Conservation (phyloP, 352 stramenopile species). For the Globisporangium apiculatum region DNA sequence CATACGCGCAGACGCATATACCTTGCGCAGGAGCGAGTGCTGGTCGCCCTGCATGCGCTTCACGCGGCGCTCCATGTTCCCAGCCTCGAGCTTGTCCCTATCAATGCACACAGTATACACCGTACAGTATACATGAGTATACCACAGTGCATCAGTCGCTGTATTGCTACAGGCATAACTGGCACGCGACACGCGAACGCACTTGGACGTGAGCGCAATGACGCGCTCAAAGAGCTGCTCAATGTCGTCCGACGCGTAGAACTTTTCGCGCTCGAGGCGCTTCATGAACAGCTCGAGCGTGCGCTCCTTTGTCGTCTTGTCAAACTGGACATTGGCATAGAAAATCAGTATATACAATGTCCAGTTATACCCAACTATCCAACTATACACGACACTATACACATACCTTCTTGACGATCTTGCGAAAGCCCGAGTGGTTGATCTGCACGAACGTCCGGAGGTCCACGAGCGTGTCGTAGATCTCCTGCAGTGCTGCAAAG, state of each 20-base stretch:
- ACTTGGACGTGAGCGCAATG: constrained; percentile 76
- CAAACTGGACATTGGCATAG: constrained; percentile 47
- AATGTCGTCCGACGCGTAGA: constrained; percentile 78
- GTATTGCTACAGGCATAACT: too few relatives aligned
- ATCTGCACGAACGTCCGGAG: constrained; percentile 89
- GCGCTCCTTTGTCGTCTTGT: constrained; percentile 81
- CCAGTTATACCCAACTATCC: neutral
- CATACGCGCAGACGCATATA: constrained; percentile 11
- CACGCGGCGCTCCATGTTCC: constrained; percentile 83
- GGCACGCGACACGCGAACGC: constrained; percentile 5
- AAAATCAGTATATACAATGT: neutral
- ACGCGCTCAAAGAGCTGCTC: constrained; percentile 73
- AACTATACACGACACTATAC: neutral
- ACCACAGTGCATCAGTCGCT: too few relatives aligned
- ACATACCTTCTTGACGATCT: constrained; percentile 90
- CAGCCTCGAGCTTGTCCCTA: constrained; percentile 80
- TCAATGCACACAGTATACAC: neutral
- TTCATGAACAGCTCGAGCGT: constrained; percentile 77
- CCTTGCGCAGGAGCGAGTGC: constrained; percentile 77
- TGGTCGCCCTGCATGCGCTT: constrained; percentile 80
- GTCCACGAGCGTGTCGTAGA: constrained; percentile 87
- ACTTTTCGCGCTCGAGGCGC: constrained; percentile 63
- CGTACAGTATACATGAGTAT: too few relatives aligned
- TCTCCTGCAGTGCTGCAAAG: constrained; percentile 80
- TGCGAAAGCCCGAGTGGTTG: constrained; percentile 90